Evolutionary conservation across 768 basidiomycete species (phyloP).

Genomic region (Crucibulum laeve): DNA sequence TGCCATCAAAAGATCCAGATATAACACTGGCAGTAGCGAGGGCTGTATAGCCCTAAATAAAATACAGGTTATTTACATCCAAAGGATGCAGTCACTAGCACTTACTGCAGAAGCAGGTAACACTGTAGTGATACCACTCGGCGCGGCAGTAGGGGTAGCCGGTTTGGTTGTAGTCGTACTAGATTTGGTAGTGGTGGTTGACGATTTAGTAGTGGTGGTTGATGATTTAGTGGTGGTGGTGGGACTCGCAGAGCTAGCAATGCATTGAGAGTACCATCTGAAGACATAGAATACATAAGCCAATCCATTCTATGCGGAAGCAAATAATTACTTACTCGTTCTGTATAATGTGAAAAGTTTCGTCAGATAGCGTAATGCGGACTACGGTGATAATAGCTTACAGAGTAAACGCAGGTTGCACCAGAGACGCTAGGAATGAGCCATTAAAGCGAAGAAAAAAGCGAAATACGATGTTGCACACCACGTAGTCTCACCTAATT

Average conservation of each 20-base stretch:
- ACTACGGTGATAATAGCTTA: too few relatives aligned
- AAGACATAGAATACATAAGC: background rate
- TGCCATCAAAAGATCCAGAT: constrained; percentile 20
- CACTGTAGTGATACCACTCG: constrained; percentile 15
- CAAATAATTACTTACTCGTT: constrained; percentile 6
- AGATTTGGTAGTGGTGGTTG: constrained; percentile 7
- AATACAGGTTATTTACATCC: background rate
- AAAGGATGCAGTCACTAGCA: background rate
- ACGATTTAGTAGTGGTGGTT: constrained; percentile 5
- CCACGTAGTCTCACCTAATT: constrained; percentile 14
- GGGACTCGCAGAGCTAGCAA: constrained; percentile 4
- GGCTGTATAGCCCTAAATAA: constrained; percentile 17
- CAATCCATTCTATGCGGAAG: background rate
- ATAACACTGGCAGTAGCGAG: constrained; percentile 24
- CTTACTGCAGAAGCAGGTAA: constrained; percentile 22
- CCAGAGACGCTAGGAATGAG: constrained; percentile 7
- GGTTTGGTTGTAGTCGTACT: constrained; percentile 11
- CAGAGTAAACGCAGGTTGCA: constrained; percentile 12
- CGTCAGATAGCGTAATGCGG: background rate
- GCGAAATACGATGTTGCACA: background rate
- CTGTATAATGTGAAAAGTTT: constrained; percentile 1
- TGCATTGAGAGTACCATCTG: constrained; percentile 15
- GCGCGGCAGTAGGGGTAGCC: constrained; percentile 8
- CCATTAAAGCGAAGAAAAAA: background rate
- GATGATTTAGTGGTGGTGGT: constrained; percentile 5